Conservation (phyloP, 2,329 filamentous ascomycete genomes). For the Trichoderma semiorbis region DNA sequence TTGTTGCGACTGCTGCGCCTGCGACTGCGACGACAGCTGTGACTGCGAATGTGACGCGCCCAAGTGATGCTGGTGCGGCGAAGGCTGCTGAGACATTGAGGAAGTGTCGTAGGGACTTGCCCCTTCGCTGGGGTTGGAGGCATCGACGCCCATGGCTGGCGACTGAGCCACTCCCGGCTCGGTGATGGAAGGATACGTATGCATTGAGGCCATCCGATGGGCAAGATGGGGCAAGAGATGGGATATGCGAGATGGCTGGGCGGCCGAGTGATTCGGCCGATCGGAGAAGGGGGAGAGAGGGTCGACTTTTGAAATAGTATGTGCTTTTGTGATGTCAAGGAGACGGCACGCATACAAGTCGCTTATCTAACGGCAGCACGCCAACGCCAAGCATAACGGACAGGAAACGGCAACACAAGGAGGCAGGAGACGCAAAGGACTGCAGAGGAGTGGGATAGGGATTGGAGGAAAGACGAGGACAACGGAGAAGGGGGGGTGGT, state of each 20-base stretch:
- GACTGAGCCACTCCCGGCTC: not conserved
- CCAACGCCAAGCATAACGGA: slow-evolving; percentile 10
- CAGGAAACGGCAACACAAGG: not conserved
- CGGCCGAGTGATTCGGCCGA: slow-evolving; percentile 15
- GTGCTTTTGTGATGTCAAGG: slow-evolving; percentile 4
- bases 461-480: not conserved
- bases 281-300: slow-evolving; percentile 1
- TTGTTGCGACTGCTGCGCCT: slow-evolving; percentile 22
- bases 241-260: not conserved
- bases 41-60: slow-evolving; percentile 21
- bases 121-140: slow-evolving; percentile 17
- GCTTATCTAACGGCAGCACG: slow-evolving; percentile 15
- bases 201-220: slow-evolving; percentile 13
- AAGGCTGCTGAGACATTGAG: slow-evolving; percentile 14
- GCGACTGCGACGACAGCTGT: slow-evolving; percentile 9
- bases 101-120: slow-evolving; percentile 17
- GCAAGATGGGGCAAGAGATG: not conserved
- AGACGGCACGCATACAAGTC: slow-evolving; percentile 7
- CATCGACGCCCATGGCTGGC: slow-evolving; percentile 18
- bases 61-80: slow-evolving; percentile 27
- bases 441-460: not conserved
- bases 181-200: slow-evolving; percentile 11
- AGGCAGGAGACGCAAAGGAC: not conserved
- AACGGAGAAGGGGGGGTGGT: not conserved
- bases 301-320: not conserved